phyloP scores from a whole-genome alignment of 1,284 basidiomycete genomes.

The Sutorius eximius region DNA sequence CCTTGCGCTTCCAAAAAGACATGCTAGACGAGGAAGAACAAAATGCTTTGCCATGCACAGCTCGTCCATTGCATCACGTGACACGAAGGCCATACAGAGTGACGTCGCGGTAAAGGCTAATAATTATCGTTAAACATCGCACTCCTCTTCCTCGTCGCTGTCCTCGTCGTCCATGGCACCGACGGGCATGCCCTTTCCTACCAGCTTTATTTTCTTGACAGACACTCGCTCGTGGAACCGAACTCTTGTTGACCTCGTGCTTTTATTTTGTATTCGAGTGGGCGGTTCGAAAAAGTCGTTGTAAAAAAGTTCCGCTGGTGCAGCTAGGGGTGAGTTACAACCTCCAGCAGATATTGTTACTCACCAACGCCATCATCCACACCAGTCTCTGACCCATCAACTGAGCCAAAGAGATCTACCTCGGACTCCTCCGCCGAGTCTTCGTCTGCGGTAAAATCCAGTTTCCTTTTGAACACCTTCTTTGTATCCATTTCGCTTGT shows the following conservation, averaged over 20 bases:
- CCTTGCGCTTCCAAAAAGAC: constrained; percentile 78
- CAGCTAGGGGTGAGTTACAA: constrained; percentile 1
- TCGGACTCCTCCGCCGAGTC: constrained; percentile 54
- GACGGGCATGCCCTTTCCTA: constrained; percentile 59
- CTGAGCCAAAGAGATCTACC: constrained; percentile 71
- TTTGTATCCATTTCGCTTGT: constrained; percentile 79
- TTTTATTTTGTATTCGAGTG: constrained; percentile 21
- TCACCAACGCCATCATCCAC: constrained; percentile 43
- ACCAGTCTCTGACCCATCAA: constrained; percentile 43
- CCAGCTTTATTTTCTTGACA: constrained; percentile 74
- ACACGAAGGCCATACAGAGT: background rate
- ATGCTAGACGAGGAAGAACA: constrained; percentile 39
- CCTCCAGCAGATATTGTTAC: constrained; percentile 21
- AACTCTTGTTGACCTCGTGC: constrained; percentile 45
- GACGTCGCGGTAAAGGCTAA: background rate
- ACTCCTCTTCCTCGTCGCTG: constrained; percentile 32
- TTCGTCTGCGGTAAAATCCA: constrained; percentile 53
- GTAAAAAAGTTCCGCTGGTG: constrained; percentile 57
- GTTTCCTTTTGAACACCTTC: constrained; percentile 57
- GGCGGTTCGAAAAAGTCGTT: constrained; percentile 74
- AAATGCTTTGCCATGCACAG: background rate
- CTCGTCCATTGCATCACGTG: constrained; percentile 18
- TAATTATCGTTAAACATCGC: constrained; percentile 18
- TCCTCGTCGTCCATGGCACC: constrained; percentile 42
- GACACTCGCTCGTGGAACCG: constrained; percentile 81